These are phyloP conservation scores for Lepidium aucheri DNA, from an alignment of 345 rosid genomes.

Conservation along the genomic window DNA sequence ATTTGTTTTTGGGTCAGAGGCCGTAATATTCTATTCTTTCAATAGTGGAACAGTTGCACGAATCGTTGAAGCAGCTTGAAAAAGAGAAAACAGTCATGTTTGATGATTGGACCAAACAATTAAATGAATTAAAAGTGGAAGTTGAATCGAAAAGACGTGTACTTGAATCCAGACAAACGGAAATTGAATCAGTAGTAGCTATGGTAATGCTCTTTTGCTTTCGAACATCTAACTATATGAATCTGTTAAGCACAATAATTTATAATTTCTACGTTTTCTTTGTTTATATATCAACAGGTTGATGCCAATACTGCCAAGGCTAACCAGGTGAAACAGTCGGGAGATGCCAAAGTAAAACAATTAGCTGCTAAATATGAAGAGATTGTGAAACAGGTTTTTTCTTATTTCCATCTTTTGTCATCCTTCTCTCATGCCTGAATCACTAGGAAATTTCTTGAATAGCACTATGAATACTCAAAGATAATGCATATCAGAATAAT, in stretches of 20 bases:
- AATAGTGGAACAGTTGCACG: slow-evolving; percentile 58
- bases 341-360: slow-evolving; percentile 48
- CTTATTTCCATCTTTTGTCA: neutral
- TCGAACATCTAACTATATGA: neutral
- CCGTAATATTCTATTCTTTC: slow-evolving; percentile 3
- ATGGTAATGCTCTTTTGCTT: slow-evolving; percentile 36
- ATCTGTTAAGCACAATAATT: neutral
- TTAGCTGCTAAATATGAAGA: slow-evolving; percentile 51
- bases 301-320: slow-evolving; percentile 53
- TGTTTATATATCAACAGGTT: slow-evolving; percentile 36
- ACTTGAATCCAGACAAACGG: slow-evolving; percentile 63
- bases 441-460: neutral
- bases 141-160: slow-evolving; percentile 55
- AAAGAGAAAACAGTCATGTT: slow-evolving; percentile 49
- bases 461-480: neutral
- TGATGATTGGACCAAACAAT: slow-evolving; percentile 45
- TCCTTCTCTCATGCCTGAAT: neutral
- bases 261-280: neutral
- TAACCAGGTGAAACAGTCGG: slow-evolving; percentile 47
- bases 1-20: neutral
- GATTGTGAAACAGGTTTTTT: slow-evolving; percentile 57
- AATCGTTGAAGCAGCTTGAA: slow-evolving; percentile 41
- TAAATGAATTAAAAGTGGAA: slow-evolving; percentile 43
- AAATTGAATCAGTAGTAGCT: slow-evolving; percentile 61
- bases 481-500: neutral